Evolutionary conservation across 129 eudicot species (phyloP), one percentile per base, ranked within the genome.

Genomic region (Mikania micrantha): DNA sequence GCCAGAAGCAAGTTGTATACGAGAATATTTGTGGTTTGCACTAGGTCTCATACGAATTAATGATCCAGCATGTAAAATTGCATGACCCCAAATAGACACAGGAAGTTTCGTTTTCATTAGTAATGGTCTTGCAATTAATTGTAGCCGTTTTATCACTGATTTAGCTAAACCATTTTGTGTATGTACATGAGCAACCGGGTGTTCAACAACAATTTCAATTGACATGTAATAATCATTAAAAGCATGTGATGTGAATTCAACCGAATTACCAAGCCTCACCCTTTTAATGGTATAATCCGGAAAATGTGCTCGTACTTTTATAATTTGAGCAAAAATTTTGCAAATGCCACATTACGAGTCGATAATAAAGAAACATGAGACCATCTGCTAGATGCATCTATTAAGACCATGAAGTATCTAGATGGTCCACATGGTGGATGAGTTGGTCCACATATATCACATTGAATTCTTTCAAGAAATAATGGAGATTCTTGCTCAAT

Each of bases 391-490:
- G 9, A 35, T 35, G 40, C 40, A 9, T 35, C 40, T 35, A 35
- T 35, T 1, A 35, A 9, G 44, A 40, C 45, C 16, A 40, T 40
- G 15, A 40, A 40, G 45, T 40, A 40, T 40, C 45, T 40, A 40
- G 12, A 10, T 40, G 45, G 45, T 40, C 45, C 45, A 40, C 45
- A 40, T 10, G 45, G 0, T 40, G 45, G 45, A 40, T 40, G n/a
- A 40, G 12, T 40, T 32, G 44, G 45, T n/a, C 41, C 25, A 31
- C 45, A 35, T 35, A 61, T 61, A 61, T 20, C 48, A 9, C 31
- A 47, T 61, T 61, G 48, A 61, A 61, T 35, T 61, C 48, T 17
- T 61, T 60, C 44, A 31, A 53, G 16, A 53, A 53, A 53, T 34
- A 22, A 9, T 3, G 16, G 34, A 3, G 3, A 27, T 56, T 56